Percentiles rank a stretch among this genome's conserved stretches.
These are phyloP conservation scores for Penicillium sp. DNA, from an alignment of 2,329 filamentous ascomycete genomes.

Conservation along the genomic window DNA sequence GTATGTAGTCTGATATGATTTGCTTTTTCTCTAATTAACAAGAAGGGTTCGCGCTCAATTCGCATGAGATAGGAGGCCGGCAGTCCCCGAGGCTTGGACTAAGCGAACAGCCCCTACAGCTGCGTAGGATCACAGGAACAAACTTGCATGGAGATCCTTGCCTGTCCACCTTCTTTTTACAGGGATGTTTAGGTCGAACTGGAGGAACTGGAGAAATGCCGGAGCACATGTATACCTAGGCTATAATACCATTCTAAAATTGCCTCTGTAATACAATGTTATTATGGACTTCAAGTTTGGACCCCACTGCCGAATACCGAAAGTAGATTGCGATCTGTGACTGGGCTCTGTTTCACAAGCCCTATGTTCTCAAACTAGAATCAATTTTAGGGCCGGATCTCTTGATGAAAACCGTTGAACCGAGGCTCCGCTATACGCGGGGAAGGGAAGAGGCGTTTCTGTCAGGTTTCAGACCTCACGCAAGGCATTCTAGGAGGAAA, in stretches of 20 bases:
- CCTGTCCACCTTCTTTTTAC: background rate
- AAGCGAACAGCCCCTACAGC: constrained; percentile 1
- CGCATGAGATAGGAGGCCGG: constrained; percentile 1
- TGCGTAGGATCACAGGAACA: background rate
- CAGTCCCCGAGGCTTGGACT: constrained; percentile 4
- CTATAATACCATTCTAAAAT: background rate
- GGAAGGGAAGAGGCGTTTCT: constrained; percentile 6
- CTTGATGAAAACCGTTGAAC: constrained; percentile 10
- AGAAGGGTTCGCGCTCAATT: no score
- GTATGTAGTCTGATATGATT: background rate
- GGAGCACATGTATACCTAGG: background rate
- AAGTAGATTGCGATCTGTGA: constrained; percentile 4
- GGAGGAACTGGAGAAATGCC: background rate
- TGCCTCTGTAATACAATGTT: constrained; percentile 2
- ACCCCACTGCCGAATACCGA: constrained; percentile 3
- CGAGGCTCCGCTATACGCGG: constrained; percentile 8
- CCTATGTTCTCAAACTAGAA: background rate
- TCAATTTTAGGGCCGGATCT: background rate
- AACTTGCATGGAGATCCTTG: constrained; percentile 1
- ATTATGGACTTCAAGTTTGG: constrained; percentile 3
- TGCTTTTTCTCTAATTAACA: background rate
- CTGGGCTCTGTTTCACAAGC: background rate
- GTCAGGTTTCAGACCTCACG: constrained; percentile 2
- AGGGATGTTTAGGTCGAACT: background rate
- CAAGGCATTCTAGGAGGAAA: background rate